Conservation (phyloP, 345 rosid genomes). For the Salix dunnii region DNA sequence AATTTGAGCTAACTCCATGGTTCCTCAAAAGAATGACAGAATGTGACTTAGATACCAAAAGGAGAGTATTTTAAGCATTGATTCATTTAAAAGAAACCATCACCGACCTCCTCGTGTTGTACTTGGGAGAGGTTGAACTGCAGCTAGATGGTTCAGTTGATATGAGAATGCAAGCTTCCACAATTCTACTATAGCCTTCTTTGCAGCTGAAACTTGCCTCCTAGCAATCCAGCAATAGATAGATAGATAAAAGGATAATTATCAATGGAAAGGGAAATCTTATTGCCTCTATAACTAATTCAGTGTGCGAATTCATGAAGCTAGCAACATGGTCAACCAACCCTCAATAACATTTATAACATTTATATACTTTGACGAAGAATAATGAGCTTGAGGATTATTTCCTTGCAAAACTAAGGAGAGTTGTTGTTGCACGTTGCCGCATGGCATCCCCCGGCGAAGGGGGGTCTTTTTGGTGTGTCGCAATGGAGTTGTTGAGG, state of each 20-base stretch:
- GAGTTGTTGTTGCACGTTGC: too few relatives aligned
- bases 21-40: not conserved
- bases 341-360: constrained; percentile 19
- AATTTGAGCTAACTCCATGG: not conserved
- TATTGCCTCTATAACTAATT: too few relatives aligned
- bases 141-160: constrained; percentile 91
- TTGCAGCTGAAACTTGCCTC: constrained; percentile 35
- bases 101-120: constrained; percentile 14
- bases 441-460: too few relatives aligned
- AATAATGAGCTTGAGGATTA: constrained; percentile 9
- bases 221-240: too few relatives aligned
- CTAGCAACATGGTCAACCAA: too few relatives aligned
- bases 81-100: not conserved
- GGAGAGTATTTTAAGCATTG: not conserved
- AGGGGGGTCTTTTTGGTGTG: too few relatives aligned
- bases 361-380: not conserved
- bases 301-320: too few relatives aligned
- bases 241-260: not conserved
- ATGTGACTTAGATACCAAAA: not conserved
- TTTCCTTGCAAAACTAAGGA: constrained; percentile 13
- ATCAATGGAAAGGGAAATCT: too few relatives aligned
- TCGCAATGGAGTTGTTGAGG: too few relatives aligned
- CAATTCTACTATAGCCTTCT: constrained; percentile 62
- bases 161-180: constrained; percentile 92
- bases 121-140: constrained; percentile 65